These are phyloP conservation scores for Scenedesmus sp. DNA, from an alignment of 163 green algal species.

Conservation along the genomic window DNA sequence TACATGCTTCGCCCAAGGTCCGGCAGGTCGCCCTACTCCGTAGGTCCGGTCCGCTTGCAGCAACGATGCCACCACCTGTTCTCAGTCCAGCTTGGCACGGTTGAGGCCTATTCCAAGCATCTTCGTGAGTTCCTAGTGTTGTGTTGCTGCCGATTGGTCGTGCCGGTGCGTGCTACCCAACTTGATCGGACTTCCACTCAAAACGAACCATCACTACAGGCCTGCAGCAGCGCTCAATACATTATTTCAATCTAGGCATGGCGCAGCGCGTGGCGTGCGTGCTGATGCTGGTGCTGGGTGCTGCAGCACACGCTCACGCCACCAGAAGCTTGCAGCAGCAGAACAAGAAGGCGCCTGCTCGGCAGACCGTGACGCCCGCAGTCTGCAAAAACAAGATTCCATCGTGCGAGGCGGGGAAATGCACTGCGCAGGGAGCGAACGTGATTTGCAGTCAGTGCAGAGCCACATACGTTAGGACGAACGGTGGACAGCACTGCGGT, in stretches of 20 bases:
- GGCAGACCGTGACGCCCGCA: neutral
- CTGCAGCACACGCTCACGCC: neutral
- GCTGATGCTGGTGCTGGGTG: neutral
- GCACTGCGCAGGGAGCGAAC: neutral
- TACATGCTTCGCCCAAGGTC: neutral
- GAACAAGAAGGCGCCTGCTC: neutral
- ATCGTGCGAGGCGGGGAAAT: neutral
- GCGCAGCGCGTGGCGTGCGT: neutral
- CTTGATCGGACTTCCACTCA: neutral
- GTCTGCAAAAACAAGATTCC: neutral
- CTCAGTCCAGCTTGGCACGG: neutral
- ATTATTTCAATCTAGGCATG: neutral
- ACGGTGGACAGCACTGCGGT: neutral
- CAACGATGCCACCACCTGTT: neutral
- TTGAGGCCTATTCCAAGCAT: neutral
- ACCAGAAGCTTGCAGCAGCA: neutral
- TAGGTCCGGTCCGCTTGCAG: neutral
- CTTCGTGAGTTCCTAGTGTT: neutral
- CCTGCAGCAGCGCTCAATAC: neutral
- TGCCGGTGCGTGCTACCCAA: neutral
- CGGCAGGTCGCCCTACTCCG: neutral
- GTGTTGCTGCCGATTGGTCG: neutral
- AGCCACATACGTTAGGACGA: neutral
- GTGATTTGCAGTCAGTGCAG: neutral
- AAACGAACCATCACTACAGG: neutral